Conservation (phyloP, 78 protist genomes). For the Dictyostelium firmibasis region DNA sequence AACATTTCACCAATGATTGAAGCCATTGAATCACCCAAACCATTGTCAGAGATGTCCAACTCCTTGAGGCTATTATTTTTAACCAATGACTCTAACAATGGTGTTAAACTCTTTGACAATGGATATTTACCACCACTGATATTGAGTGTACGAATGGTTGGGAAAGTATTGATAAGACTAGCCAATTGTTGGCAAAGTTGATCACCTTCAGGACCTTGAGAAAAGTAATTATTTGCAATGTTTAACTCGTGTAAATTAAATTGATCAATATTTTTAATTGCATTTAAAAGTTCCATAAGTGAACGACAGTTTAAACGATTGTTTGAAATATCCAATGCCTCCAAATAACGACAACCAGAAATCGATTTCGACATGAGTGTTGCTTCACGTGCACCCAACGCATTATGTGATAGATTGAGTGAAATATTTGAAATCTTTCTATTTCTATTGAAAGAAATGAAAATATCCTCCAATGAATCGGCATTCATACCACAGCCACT, state of each 20-base stretch:
- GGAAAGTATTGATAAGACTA: slow-evolving; percentile 17
- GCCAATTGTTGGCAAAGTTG: slow-evolving; percentile 45
- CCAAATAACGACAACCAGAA: slow-evolving; percentile 72
- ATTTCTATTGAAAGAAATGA: slow-evolving; percentile 61
- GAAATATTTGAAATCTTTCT: slow-evolving; percentile 37
- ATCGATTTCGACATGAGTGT: slow-evolving; percentile 47
- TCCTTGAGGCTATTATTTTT: slow-evolving; percentile 44
- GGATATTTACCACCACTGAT: slow-evolving; percentile 63
- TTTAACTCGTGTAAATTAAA: slow-evolving; percentile 66
- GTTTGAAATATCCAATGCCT: slow-evolving; percentile 36
- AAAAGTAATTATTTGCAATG: slow-evolving; percentile 55
- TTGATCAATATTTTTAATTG: slow-evolving; percentile 64
- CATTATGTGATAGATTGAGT: slow-evolving; percentile 35
- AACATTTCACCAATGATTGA: slow-evolving; percentile 63
- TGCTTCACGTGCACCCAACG: slow-evolving; percentile 43
- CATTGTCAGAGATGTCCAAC: slow-evolving; percentile 67
- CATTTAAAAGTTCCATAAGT: slow-evolving; percentile 37
- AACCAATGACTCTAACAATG: slow-evolving; percentile 20
- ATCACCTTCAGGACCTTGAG: slow-evolving; percentile 66
- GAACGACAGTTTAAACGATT: slow-evolving; percentile 59
- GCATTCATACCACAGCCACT: slow-evolving; percentile 40
- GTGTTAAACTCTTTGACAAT: slow-evolving; percentile 36
- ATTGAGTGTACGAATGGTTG: slow-evolving; percentile 61
- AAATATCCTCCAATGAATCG: slow-evolving; percentile 51
- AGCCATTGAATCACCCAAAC: slow-evolving; percentile 37